Evolutionary conservation across 495 filamentous ascomycete genomes (phyloP).

Genomic region (Emericellopsis terricola): DNA sequence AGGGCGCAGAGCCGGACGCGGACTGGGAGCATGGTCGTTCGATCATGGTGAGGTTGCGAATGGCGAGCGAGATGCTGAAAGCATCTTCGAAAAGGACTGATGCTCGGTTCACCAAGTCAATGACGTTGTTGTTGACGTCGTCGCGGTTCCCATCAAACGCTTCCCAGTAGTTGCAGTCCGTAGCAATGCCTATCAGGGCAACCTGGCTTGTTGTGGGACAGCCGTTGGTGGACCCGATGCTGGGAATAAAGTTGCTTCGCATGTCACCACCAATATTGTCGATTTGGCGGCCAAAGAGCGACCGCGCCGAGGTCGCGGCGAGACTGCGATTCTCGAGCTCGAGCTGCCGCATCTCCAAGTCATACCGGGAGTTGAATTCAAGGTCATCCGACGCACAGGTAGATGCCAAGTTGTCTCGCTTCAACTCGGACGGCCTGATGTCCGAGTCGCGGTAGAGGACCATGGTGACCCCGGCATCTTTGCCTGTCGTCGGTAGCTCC

Average conservation of each 20-base stretch:
- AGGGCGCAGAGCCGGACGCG: slow-evolving; percentile 43
- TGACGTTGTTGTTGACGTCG: slow-evolving; percentile 48
- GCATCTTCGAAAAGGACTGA: slow-evolving; percentile 73
- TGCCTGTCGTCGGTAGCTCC: slow-evolving; percentile 24
- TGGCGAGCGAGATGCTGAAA: slow-evolving; percentile 86
- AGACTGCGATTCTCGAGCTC: slow-evolving; percentile 4
- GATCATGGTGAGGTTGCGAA: slow-evolving; percentile 68
- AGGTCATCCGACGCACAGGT: slow-evolving; percentile 51
- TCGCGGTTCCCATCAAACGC: slow-evolving; percentile 41
- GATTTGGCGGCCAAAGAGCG: slow-evolving; percentile 23
- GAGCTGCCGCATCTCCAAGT: slow-evolving; percentile 6
- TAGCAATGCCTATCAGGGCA: slow-evolving; percentile 79
- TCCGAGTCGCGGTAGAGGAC: slow-evolving; percentile 84
- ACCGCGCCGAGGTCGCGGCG: neutral
- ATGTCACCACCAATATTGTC: slow-evolving; percentile 43
- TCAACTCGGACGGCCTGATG: slow-evolving; percentile 26
- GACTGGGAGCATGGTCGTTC: slow-evolving; percentile 48
- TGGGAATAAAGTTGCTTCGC: slow-evolving; percentile 61
- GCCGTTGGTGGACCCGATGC: slow-evolving; percentile 65
- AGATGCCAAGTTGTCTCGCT: slow-evolving; percentile 14
- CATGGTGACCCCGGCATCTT: slow-evolving; percentile 42
- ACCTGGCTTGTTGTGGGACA: slow-evolving; percentile 81
- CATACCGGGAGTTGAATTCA: slow-evolving; percentile 46
- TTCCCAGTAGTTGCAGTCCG: slow-evolving; percentile 72
- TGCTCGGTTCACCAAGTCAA: slow-evolving; percentile 69